Base-by-base conservation (phyloP, 306 rosid genomes). In the Chamaecrista fasciculata region DNA sequence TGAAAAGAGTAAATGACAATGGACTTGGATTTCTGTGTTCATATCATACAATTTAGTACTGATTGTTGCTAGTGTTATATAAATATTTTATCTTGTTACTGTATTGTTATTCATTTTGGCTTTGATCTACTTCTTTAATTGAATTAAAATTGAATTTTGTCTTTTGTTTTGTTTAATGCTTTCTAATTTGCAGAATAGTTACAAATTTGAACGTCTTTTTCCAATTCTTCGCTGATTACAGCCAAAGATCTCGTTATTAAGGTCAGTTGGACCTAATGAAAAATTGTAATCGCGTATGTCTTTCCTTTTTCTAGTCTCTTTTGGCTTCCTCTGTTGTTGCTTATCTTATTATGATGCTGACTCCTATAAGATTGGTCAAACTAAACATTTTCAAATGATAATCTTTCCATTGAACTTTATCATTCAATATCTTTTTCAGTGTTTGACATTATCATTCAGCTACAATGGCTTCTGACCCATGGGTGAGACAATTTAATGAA, bases 401-500 rank as follows among this genome's bases (percentile, higher is more conserved):
- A 4, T 18, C 8, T 59, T 59, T 31, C 43, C 33, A 7, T n/a
- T 8, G 64, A 58, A 21, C 12, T 58, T 24, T 11, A 28, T 57
- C 63, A 2, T 57, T 10, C 63, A 29, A 4, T 57, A n/a, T 29
- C n/a, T 57, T 0, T 58, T 33, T 18, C 64, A 58, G 64, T 58
- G 7, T 31, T 58, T 31, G 64, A 31, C 64, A 33, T 18, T 15
- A 21, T 33, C 64, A 16, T 58, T 59, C 46, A 16, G 37, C 65
- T 18, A 12, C 46, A 33, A 59, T 59, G 65, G 65, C 79, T 18
- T 58, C 73, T 55, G 86, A 82, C 33, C 62, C 78, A 9, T 82
- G 86, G 86, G 55, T 75, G 66, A 63, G 64, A 66, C 83, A 76
- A 69, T 66, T 61, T 57, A 72, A 72, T 56, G 86, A 82, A 57